Conservation (phyloP, 768 basidiomycete genomes). For the Pisolithus sp. region DNA sequence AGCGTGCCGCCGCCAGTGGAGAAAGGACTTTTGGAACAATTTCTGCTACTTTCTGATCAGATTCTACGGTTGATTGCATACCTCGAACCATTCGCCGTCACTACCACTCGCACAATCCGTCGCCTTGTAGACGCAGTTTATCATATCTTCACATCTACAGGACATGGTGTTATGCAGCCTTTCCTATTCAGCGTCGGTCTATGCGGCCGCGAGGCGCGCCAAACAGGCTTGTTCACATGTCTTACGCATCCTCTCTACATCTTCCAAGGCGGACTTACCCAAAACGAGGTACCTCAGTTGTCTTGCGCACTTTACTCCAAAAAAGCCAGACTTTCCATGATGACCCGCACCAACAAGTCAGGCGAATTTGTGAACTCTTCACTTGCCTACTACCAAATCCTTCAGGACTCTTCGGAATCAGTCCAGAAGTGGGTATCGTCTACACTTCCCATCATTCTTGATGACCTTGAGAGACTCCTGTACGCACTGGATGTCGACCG, state of each 20-base stretch:
- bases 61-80: conserved; percentile 44
- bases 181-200: conserved; percentile 23
- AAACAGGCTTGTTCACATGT: conserved; percentile 48
- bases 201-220: conserved; percentile 30
- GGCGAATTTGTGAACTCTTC: conserved; percentile 51
- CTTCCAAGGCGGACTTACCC: conserved; percentile 25
- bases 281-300: conserved; percentile 41
- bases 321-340: conserved; percentile 33
- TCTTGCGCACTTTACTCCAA: conserved; percentile 53
- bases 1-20: conserved; percentile 29
- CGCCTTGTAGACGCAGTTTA: conserved; percentile 37
- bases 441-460: conserved; percentile 52
- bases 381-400: conserved; percentile 47
- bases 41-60: conserved; percentile 51
- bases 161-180: conserved; percentile 38
- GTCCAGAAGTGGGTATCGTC: conserved; percentile 42
- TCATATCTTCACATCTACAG: conserved; percentile 52
- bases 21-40: conserved; percentile 42
- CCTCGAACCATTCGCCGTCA: conserved; percentile 41
- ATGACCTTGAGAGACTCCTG: conserved; percentile 51
- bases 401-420: conserved; percentile 21
- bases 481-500: conserved; percentile 49
- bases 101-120: conserved; percentile 46
- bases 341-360: conserved; percentile 54
- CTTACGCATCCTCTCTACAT: conserved; percentile 32